Conservation (phyloP, 2,329 filamentous ascomycete genomes). For the Teratosphaeria viscida region DNA sequence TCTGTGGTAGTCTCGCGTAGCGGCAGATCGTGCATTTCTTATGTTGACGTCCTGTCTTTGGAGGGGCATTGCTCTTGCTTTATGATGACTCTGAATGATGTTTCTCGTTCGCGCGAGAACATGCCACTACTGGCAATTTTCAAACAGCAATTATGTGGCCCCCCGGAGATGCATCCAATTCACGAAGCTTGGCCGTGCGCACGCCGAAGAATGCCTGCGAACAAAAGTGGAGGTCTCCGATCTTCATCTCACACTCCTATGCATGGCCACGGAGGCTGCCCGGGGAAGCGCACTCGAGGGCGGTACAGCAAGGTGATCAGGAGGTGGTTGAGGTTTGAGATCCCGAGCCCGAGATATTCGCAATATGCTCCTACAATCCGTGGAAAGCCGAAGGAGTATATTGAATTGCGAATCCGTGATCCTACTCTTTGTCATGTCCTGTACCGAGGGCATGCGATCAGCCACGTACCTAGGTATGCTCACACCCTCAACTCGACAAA, state of each 20-base stretch:
- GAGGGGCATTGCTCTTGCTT: constrained; percentile 11
- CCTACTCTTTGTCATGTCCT: neutral
- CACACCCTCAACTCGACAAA: neutral
- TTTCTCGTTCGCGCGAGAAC: neutral
- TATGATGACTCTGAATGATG: neutral
- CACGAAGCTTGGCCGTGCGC: neutral
- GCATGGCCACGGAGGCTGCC: neutral
- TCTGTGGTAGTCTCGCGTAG: constrained; percentile 20
- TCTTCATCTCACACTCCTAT: neutral
- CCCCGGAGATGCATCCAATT: neutral
- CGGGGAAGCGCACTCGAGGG: neutral
- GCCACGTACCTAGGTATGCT: neutral
- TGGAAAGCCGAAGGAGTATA: neutral
- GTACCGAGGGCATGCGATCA: neutral
- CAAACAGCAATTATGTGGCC: neutral
- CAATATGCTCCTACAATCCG: neutral
- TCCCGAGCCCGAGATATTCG: neutral
- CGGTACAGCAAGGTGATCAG: neutral
- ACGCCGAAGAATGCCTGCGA: neutral
- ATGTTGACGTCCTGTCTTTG: constrained; percentile 21
- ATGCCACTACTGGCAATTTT: neutral
- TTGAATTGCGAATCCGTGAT: neutral
- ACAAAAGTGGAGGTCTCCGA: neutral
- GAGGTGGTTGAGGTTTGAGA: neutral
- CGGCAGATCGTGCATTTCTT: constrained; percentile 21